Conservation (phyloP, 495 filamentous ascomycete species). For the Rhypophila decipiens region DNA sequence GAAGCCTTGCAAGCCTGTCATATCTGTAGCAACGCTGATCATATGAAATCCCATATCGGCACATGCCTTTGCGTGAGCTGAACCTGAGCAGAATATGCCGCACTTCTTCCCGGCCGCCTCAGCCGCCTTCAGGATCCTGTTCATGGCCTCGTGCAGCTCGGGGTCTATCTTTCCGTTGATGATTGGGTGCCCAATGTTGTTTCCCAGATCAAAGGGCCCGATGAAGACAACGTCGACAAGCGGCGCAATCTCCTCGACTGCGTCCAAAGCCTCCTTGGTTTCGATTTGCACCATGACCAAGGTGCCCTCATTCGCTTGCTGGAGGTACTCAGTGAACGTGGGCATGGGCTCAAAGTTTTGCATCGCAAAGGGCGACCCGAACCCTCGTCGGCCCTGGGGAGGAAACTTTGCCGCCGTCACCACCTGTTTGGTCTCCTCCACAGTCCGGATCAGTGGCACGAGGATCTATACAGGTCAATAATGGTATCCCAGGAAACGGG, state of each 20-base stretch:
- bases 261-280: constrained; percentile 64
- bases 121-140: constrained; percentile 55
- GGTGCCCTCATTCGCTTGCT: constrained; percentile 65
- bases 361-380: constrained; percentile 62
- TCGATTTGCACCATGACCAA: constrained; percentile 79
- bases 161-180: constrained; percentile 53
- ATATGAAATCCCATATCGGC: constrained; percentile 70
- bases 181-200: constrained; percentile 70
- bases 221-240: constrained; percentile 72
- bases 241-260: constrained; percentile 65
- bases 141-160: constrained; percentile 62
- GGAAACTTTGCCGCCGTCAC: constrained; percentile 62
- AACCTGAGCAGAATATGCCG: constrained; percentile 70
- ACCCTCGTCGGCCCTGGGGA: constrained; percentile 55
- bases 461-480: constrained; percentile 36
- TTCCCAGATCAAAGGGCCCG: constrained; percentile 71
- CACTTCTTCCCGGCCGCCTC: constrained; percentile 62
- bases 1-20: constrained; percentile 43
- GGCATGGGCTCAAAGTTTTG: constrained; percentile 52
- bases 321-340: constrained; percentile 58
- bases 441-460: constrained; percentile 59
- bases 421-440: constrained; percentile 53
- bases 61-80: constrained; percentile 56
- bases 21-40: constrained; percentile 61
- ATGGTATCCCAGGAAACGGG: neutral